Base-by-base conservation (phyloP, 805 yeast genomes). In the Ogataea nitratoaversa region DNA sequence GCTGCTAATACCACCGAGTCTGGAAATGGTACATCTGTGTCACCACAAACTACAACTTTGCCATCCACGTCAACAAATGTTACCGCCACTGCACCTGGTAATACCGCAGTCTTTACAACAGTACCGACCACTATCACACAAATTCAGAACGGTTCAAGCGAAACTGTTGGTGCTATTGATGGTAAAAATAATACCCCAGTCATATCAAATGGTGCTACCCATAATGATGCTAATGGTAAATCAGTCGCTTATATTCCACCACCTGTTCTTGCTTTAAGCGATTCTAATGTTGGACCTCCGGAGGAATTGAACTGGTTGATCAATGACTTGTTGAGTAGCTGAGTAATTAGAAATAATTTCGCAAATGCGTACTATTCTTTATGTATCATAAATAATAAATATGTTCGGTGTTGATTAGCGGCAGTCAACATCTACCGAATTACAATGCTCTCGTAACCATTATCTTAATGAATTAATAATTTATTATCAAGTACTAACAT, bases 251-350 rank as follows among this genome's bases (percentile, higher is more conserved):
- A 34, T 23, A 25, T 37, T 14, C 54, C 42, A 20, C 51, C 44
- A 6, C 54, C 56, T 5, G 53, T 52, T 31, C 43, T 59, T n/a
- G 48, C 55, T 4, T 41, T 59, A 7, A 53, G 46, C 19, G 58
- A 54, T 40, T 54, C 54, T 4, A 44, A 47, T n/a, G 41, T 58
- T 3, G 64, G 63, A 7, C 69, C 80, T 0, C 73, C 77, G 27
- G 84, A 82, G 40, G 95, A 84, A 54, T 63, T 84, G 46, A 76
- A 79, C 49, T 78, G 87, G 85, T 64, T 84, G 38, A 70, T 84
- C 28, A 81, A 78, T 60, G 90, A 82, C 50, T 71, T 84, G 38
- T 60, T 79, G 19, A 48, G 52, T 18, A 54, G 34, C 31, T 24
- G n/a, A 18, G 32, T 41, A 28, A 33, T 28, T 11, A 8, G 25